phyloP scores from a whole-genome alignment of 106 monocot species.

The Amphibolis antarctica region DNA sequence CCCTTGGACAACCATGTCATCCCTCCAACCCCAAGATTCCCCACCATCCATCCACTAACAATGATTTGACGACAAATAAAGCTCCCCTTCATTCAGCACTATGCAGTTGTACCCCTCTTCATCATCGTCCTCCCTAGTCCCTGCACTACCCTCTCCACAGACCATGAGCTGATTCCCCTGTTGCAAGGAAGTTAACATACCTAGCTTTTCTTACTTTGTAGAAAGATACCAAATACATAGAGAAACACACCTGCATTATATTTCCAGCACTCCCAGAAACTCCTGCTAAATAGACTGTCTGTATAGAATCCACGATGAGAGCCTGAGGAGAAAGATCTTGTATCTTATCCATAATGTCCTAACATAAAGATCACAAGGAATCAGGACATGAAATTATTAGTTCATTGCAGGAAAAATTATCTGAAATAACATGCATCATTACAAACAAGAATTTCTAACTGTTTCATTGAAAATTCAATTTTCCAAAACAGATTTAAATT shows the following conservation, averaged over 20 bases:
- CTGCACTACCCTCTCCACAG: no score
- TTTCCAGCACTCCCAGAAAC: slow-evolving; percentile 88
- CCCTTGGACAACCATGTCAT: no score
- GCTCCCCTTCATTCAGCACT: no score
- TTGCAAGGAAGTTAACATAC: no score
- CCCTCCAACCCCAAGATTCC: no score
- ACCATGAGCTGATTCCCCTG: no score
- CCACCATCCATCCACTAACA: no score
- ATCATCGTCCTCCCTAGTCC: no score
- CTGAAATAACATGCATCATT: background rate
- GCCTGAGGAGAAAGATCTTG: slow-evolving; percentile 47
- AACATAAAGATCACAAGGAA: slow-evolving; percentile 1
- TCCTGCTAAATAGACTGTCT: slow-evolving; percentile 77
- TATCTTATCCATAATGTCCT: slow-evolving; percentile 90
- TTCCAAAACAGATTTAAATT: no score
- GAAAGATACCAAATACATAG: background rate
- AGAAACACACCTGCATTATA: slow-evolving; percentile 44
- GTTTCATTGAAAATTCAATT: no score
- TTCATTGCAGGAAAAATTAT: background rate
- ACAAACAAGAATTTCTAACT: background rate
- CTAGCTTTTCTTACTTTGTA: background rate
- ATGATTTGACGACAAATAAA: no score
- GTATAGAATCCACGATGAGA: slow-evolving; percentile 93
- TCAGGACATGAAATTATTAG: background rate
- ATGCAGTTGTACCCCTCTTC: no score